A percentile compares a stretch with the other conserved stretches of the same genome.
phyloP scores from a whole-genome alignment of 768 basidiomycete species.

The Clitopilus passeckerianus region DNA sequence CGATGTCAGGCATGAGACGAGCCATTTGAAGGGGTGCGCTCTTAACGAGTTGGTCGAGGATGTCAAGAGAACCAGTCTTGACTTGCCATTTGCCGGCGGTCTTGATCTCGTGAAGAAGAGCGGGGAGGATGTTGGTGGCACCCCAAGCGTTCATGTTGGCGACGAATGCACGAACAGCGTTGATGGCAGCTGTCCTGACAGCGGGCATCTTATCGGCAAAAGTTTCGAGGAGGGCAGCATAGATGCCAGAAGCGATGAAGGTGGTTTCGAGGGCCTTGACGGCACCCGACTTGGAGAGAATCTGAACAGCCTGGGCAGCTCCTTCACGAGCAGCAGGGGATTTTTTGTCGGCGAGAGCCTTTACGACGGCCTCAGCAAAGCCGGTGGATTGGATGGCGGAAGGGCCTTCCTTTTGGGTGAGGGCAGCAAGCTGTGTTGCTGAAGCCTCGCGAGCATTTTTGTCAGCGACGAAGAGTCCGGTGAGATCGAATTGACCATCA shows the following conservation, averaged over 20 bases:
- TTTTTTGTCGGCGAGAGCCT: slow-evolving; percentile 94
- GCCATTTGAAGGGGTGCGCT: slow-evolving; percentile 81
- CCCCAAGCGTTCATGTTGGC: slow-evolving; percentile 88
- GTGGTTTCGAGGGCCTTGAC: slow-evolving; percentile 82
- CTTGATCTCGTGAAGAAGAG: slow-evolving; percentile 90
- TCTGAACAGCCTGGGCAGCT: slow-evolving; percentile 67
- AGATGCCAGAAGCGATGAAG: slow-evolving; percentile 84
- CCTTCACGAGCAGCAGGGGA: slow-evolving; percentile 88
- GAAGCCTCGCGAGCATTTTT: slow-evolving; percentile 76
- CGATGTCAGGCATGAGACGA: slow-evolving; percentile 89
- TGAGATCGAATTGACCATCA: slow-evolving; percentile 63
- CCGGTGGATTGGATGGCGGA: slow-evolving; percentile 64
- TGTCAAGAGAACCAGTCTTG: slow-evolving; percentile 81
- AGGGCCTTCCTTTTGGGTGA: slow-evolving; percentile 83
- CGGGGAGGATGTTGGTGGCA: slow-evolving; percentile 73
- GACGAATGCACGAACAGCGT: slow-evolving; percentile 74
- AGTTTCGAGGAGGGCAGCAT: slow-evolving; percentile 80
- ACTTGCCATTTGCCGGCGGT: slow-evolving; percentile 97
- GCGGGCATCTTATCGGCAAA: slow-evolving; percentile 95
- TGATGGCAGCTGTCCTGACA: slow-evolving; percentile 79
- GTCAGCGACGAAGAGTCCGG: slow-evolving; percentile 80
- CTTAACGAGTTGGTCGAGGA: slow-evolving; percentile 83
- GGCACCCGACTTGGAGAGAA: slow-evolving; percentile 66
- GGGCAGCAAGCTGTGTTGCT: slow-evolving; percentile 61
- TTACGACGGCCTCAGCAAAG: slow-evolving; percentile 70